Evolutionary conservation across 148 eudicot genomes (phyloP).

Genomic region (Heliamphora exappendiculata): DNA sequence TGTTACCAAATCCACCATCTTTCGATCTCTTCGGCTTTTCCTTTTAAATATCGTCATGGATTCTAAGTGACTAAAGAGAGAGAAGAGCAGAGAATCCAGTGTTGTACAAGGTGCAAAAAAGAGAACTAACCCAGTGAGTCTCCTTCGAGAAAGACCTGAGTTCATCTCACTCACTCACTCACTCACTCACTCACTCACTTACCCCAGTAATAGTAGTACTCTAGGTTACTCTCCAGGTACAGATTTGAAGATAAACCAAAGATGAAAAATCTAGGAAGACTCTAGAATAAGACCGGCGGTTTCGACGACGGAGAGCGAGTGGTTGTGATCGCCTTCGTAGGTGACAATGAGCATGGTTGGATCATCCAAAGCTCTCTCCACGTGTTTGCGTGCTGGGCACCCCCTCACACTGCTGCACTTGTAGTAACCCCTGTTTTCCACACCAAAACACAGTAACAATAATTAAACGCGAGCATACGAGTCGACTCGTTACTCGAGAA

Average conservation of each 20-base stretch:
- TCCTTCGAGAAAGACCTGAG: constrained; percentile 13
- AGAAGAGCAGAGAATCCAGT: neutral
- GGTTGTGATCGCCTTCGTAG: constrained; percentile 93
- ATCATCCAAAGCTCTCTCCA: constrained; percentile 85
- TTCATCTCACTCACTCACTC: neutral
- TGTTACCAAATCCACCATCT: constrained; percentile 33
- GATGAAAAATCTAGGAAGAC: constrained; percentile 42
- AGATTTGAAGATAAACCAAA: neutral
- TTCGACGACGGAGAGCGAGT: constrained; percentile 46
- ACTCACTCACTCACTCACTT: neutral
- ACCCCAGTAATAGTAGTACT: neutral
- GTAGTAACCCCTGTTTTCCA: constrained; percentile 71
- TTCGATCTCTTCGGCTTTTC: neutral
- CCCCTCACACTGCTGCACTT: constrained; percentile 93
- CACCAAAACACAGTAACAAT: neutral
- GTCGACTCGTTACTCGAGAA: neutral
- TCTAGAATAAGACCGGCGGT: constrained; percentile 63
- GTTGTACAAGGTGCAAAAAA: constrained; percentile 12
- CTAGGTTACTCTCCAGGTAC: too few relatives aligned
- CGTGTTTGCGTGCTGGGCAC: constrained; percentile 91
- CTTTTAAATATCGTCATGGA: neutral
- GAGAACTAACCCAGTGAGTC: neutral
- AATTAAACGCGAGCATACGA: neutral
- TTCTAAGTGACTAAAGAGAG: neutral
- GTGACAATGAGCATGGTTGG: constrained; percentile 78